Base-by-base conservation (phyloP, 1,284 basidiomycete species). In the Xerocomus tenax region DNA sequence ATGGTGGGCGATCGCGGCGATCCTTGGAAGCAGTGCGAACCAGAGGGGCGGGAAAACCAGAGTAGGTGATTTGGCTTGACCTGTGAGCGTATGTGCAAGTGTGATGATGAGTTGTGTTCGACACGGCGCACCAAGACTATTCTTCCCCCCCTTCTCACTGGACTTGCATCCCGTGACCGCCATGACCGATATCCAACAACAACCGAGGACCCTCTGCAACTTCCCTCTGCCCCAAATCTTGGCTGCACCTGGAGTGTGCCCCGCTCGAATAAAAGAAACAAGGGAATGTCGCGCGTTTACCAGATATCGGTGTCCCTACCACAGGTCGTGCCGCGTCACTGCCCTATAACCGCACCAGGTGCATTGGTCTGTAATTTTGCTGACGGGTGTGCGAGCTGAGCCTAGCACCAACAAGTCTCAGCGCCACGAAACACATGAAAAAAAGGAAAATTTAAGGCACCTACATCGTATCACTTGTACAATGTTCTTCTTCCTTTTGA, bases 381-480 rank as follows among this genome's bases (percentile, higher is more conserved):
- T 87, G 86, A 62, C 84, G 82, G 56, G 85, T 87, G 72, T 87
- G 85, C 54, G 86, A 88, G 60, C 86, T 84, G 60, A 88, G 80
- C 83, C 86, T 87, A 21, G 60, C 39, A 13, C 7, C 47, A 45
- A 43, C 6, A 41, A 16, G 35, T 32, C 12, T 68, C 32, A 66
- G 57, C 32, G 4, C 32, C 39, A 50, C 26, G 32, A 39, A 44
- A 29, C 50, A 42, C 49, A 26, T 26, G 34, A 26, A 60, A 48
- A 61, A 58, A 57, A 52, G 52, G 59, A 57, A 62, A 49, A 45
- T 61, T 57, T 64, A 43, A 60, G 61, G 60, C 59, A 59, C 84
- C 74, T 74, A 88, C 86, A 87, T 86, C 65, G 85, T 72, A 66
- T 88, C 86, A 62, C 80, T 87, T 48, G 76, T 74, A 55, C 82